These are phyloP conservation scores for Fraxinus angustifolia DNA, from an alignment of 305 asterid genomes.

Conservation along the genomic window DNA sequence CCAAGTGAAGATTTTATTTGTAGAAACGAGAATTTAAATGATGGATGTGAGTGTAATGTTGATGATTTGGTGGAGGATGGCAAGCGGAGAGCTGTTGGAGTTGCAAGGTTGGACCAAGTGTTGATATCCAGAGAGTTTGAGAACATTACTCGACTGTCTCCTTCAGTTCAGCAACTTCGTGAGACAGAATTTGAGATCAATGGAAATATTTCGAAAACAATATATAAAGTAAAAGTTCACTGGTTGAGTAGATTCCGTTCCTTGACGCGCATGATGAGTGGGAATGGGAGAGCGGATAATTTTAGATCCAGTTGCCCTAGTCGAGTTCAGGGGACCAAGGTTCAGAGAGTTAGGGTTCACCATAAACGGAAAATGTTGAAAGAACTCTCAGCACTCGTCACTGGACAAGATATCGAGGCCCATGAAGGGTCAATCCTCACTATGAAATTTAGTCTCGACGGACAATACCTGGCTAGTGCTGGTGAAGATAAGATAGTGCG, in stretches of 20 bases:
- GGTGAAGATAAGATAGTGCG: constrained; percentile 80
- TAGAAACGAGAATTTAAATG: constrained; percentile 15
- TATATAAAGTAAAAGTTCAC: constrained; percentile 41
- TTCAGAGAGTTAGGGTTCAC: constrained; percentile 60
- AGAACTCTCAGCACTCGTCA: constrained; percentile 81
- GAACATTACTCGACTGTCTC: constrained; percentile 22
- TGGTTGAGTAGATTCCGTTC: constrained; percentile 60
- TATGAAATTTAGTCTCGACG: constrained; percentile 89
- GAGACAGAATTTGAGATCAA: constrained; percentile 27
- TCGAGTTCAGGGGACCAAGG: constrained; percentile 30
- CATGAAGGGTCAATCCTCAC: constrained; percentile 77
- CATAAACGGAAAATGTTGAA: constrained; percentile 50
- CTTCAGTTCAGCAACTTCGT: constrained; percentile 22
- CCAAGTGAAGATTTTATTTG: constrained; percentile 15
- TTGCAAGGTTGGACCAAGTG: constrained; percentile 20
- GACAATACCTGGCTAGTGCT: constrained; percentile 78
- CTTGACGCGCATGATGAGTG: constrained; percentile 41
- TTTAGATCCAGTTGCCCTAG: constrained; percentile 16
- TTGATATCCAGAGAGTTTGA: constrained; percentile 27
- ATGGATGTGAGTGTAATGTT: constrained; percentile 26
- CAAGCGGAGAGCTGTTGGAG: constrained; percentile 10
- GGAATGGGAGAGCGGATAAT: constrained; percentile 31
- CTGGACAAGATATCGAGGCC: constrained; percentile 72
- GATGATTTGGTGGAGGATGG: constrained; percentile 7
- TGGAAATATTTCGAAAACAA: constrained; percentile 20